Percentiles rank a stretch among this genome's conserved stretches.
phyloP scores from a whole-genome alignment of 768 basidiomycete genomes.

The Suillus spraguei region DNA sequence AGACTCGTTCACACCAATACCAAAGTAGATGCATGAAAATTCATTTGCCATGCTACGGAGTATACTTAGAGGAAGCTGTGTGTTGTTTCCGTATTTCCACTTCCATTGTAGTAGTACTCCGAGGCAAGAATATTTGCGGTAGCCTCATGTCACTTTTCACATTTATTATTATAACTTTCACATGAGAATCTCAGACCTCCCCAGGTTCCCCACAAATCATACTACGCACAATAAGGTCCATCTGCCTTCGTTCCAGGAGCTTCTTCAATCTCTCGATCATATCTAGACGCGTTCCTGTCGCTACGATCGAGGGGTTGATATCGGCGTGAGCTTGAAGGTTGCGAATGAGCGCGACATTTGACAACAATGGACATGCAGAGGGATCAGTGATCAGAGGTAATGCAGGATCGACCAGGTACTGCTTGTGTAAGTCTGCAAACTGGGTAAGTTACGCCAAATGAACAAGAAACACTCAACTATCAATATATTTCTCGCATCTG shows the following conservation, averaged over 20 bases:
- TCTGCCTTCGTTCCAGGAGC: constrained; percentile 48
- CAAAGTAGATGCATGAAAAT: background rate
- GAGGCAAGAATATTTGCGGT: background rate
- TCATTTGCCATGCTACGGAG: background rate
- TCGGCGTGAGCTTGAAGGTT: constrained; percentile 61
- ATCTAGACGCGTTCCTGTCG: constrained; percentile 49
- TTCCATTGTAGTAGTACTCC: background rate
- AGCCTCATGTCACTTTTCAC: background rate
- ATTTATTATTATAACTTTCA: background rate
- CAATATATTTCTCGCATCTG: constrained; percentile 54
- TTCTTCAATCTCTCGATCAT: constrained; percentile 48
- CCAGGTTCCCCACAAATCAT: constrained; percentile 36
- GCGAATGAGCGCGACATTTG: constrained; percentile 49
- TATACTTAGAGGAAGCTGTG: background rate
- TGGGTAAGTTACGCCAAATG: background rate
- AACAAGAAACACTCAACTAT: constrained; percentile 41
- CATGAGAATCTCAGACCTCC: background rate
- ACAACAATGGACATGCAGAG: constrained; percentile 41
- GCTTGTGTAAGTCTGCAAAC: constrained; percentile 43
- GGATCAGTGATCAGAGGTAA: constrained; percentile 56
- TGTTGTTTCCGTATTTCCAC: background rate
- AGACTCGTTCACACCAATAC: background rate
- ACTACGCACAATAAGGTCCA: constrained; percentile 54
- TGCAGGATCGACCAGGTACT: constrained; percentile 48
- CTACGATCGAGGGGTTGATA: constrained; percentile 45